A percentile compares a stretch with the other conserved stretches of the same genome.
These are phyloP conservation scores for Pleurotus pulmonarius DNA, from an alignment of 768 basidiomycete species.

Conservation along the genomic window DNA sequence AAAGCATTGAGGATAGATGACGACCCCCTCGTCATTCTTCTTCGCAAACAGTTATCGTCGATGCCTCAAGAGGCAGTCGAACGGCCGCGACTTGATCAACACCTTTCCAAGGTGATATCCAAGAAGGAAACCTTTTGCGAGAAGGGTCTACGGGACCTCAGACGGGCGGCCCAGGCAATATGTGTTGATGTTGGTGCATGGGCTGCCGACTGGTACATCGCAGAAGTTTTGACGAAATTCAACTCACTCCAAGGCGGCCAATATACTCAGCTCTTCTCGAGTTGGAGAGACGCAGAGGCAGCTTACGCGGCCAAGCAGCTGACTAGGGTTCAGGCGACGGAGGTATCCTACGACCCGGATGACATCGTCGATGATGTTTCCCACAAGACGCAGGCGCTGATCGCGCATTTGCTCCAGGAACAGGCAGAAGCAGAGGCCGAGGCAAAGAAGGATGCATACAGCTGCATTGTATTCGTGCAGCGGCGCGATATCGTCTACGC, in stretches of 20 bases:
- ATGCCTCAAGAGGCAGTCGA: slow-evolving; percentile 35
- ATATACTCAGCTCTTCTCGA: slow-evolving; percentile 41
- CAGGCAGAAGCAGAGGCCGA: slow-evolving; percentile 43
- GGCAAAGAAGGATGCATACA: slow-evolving; percentile 51
- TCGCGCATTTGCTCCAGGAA: slow-evolving; percentile 52
- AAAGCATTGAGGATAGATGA: slow-evolving; percentile 53
- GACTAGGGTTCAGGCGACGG: slow-evolving; percentile 34
- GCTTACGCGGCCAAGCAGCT: slow-evolving; percentile 52
- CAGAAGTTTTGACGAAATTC: slow-evolving; percentile 40
- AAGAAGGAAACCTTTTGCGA: slow-evolving; percentile 63
- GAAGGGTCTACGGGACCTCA: slow-evolving; percentile 60
- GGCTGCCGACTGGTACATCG: slow-evolving; percentile 79
- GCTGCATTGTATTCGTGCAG: slow-evolving; percentile 73
- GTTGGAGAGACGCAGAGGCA: slow-evolving; percentile 59
- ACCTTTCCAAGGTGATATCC: slow-evolving; percentile 56
- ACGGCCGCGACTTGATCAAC: slow-evolving; percentile 54
- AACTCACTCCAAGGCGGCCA: not conserved
- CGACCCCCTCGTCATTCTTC: slow-evolving; percentile 58
- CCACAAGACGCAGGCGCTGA: slow-evolving; percentile 53
- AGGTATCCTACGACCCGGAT: slow-evolving; percentile 45
- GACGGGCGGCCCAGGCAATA: slow-evolving; percentile 51
- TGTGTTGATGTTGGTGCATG: slow-evolving; percentile 63
- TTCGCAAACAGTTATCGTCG: slow-evolving; percentile 43
- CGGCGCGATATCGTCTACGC: slow-evolving; percentile 72
- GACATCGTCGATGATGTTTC: slow-evolving; percentile 52